Evolutionary conservation across 139 green algal species (phyloP), one percentile per base, ranked within the genome.

Genomic region (Coccomyxa sp.): DNA sequence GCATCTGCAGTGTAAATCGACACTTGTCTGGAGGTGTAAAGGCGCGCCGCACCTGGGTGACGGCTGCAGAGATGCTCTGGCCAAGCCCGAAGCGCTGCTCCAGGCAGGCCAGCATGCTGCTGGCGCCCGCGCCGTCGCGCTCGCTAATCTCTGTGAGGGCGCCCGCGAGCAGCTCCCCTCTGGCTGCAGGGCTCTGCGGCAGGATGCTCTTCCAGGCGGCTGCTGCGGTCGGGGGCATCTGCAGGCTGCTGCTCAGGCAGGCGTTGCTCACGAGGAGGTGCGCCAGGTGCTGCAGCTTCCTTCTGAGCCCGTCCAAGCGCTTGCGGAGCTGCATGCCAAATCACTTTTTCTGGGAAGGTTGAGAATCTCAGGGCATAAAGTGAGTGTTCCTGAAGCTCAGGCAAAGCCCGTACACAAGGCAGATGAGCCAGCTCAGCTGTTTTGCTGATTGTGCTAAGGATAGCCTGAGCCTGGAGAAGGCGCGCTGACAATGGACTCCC

Each of bases 91-190:
- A n/a, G n/a, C n/a, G n/a, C n/a, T n/a, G n/a, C n/a, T 7, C 27
- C 50, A 7, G 22, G 50, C 50, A 31, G 50, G 27, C 18, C 50
- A 64, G 50, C 50, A 64, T 31, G 50, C 50, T 64, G 22, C 18
- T 22, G 22, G 22, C 50, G 22, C 18, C 50, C 18, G 18, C 27
- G 50, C 50, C 50, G 27, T 64, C 50, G 27, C 27, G 50, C 50
- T 64, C 50, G 5, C 50, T 64, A 22, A 22, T 22, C 50, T 64
- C 50, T 3, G 50, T 31, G 18, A 64, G 50, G 3, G 79, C 39
- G 6, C 85, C 80, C 81, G 94, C 85, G 71, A 94, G 82, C 39
- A 86, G 79, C 40, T 91, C 83, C 7, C 91, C 91, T 8, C 72
- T 68, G 38, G 40, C 74, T 50, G 31, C n/a, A 27, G 74, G 10